phyloP scores from a whole-genome alignment of 257 asterid genomes.

The Capsicum baccatum region DNA sequence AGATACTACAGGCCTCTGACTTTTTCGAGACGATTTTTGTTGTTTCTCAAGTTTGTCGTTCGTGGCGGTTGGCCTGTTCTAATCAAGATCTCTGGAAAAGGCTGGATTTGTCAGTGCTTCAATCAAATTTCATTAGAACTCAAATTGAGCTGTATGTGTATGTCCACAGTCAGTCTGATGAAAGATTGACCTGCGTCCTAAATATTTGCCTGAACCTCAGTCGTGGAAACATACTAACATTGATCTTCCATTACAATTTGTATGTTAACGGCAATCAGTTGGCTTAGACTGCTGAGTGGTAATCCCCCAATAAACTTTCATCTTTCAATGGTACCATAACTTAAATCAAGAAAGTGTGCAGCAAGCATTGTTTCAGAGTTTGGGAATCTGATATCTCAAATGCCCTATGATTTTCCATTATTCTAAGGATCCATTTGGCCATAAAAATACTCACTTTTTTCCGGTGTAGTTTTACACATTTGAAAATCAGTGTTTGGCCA shows the following conservation, averaged over 20 bases:
- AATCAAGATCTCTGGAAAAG: conserved; percentile 79
- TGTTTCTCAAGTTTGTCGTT: conserved; percentile 69
- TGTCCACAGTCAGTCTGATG: conserved; percentile 73
- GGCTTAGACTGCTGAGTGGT: conserved; percentile 81
- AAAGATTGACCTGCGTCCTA: conserved; percentile 60
- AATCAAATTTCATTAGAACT: conserved; percentile 75
- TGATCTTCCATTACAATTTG: conserved; percentile 73
- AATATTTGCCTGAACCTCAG: conserved; percentile 73
- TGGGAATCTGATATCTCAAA: background rate
- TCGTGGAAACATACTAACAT: conserved; percentile 50
- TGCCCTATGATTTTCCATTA: background rate
- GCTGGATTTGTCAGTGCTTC: conserved; percentile 63
- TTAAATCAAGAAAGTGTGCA: background rate
- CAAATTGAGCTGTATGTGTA: conserved; percentile 74
- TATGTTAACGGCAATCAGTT: conserved; percentile 71
- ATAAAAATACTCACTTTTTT: too few species aligned
- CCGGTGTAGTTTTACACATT: too few species aligned
- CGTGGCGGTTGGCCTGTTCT: conserved; percentile 72
- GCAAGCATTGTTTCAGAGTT: background rate
- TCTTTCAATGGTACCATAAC: background rate
- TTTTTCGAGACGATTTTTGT: conserved; percentile 61
- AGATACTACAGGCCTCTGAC: conserved; percentile 59
- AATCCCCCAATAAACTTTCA: conserved; percentile 16
- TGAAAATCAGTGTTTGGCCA: too few species aligned
- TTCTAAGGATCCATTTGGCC: background rate